These are phyloP conservation scores for Ocimum tenuiflorum DNA, from an alignment of 257 asterid genomes.

Conservation along the genomic window DNA sequence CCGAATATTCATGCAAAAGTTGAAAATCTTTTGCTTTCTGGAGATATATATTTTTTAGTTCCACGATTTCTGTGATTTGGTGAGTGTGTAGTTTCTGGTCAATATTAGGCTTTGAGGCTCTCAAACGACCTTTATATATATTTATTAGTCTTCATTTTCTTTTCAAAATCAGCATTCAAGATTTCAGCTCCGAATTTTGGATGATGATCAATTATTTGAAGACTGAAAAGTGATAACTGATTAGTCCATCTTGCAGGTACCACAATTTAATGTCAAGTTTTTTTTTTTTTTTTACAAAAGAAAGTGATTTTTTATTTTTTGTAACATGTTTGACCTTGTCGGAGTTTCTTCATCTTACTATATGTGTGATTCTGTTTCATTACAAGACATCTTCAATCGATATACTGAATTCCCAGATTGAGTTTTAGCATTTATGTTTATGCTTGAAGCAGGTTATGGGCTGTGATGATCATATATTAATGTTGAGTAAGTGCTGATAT, in stretches of 20 bases:
- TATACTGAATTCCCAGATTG: background rate
- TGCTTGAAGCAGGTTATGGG: background rate
- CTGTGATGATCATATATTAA: background rate
- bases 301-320: background rate
- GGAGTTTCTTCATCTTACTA: slow-evolving; percentile 14
- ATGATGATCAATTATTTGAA: slow-evolving; percentile 5
- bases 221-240: background rate
- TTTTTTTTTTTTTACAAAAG: background rate
- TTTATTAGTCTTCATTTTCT: slow-evolving; percentile 3
- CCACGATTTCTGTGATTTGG: slow-evolving; percentile 21
- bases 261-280: background rate
- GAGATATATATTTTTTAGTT: background rate
- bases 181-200: slow-evolving; percentile 4
- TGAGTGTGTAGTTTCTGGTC: slow-evolving; percentile 28
- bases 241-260: slow-evolving; percentile 9
- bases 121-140: slow-evolving; percentile 24
- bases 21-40: background rate
- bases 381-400: slow-evolving; percentile 15
- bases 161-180: slow-evolving; percentile 10
- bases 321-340: background rate
- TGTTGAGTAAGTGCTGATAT: background rate
- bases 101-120: slow-evolving; percentile 29
- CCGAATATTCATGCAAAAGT: slow-evolving; percentile 19
- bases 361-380: background rate
- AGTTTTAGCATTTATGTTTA: background rate